These are phyloP conservation scores for Astrothelium macrocarpum DNA, from an alignment of 495 filamentous ascomycete species.

Conservation along the genomic window DNA sequence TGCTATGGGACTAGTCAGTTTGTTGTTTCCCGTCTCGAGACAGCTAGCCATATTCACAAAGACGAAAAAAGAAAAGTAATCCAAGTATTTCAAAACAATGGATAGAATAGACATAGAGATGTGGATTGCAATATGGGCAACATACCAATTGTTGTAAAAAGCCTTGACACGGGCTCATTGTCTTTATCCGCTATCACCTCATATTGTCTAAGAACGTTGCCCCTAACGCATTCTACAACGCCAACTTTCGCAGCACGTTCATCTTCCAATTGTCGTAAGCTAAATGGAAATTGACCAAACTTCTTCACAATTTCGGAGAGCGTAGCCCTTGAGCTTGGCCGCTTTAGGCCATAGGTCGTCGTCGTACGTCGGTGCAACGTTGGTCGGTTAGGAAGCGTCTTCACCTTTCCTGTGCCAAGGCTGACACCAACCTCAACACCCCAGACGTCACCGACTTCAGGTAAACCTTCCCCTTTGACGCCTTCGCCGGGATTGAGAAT, in stretches of 20 bases:
- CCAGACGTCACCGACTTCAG: constrained; percentile 93
- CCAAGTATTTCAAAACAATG: background rate
- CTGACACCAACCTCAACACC: constrained; percentile 92
- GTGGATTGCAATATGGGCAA: constrained; percentile 10
- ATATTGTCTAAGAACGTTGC: constrained; percentile 84
- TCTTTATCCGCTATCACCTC: constrained; percentile 93
- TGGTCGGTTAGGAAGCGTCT: constrained; percentile 72
- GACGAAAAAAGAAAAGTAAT: background rate
- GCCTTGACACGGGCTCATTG: constrained; percentile 65
- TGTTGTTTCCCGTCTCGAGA: background rate
- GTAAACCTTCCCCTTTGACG: constrained; percentile 80
- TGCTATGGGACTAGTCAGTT: constrained; percentile 42
- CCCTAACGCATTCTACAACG: constrained; percentile 87
- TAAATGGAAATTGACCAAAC: constrained; percentile 96
- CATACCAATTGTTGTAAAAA: constrained; percentile 88
- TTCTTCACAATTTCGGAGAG: constrained; percentile 90
- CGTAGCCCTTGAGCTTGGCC: constrained; percentile 79
- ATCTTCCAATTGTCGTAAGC: constrained; percentile 90
- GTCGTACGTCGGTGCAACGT: constrained; percentile 89
- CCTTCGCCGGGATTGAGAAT: constrained; percentile 78
- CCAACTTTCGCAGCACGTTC: constrained; percentile 94
- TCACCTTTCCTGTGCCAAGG: constrained; percentile 86
- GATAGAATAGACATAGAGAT: background rate
- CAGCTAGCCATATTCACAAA: background rate
- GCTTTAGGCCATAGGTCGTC: constrained; percentile 83